Evolutionary conservation across 129 eudicot genomes (phyloP), one percentile per base, ranked within the genome.

Genomic region (Scalesia atractyloides): DNA sequence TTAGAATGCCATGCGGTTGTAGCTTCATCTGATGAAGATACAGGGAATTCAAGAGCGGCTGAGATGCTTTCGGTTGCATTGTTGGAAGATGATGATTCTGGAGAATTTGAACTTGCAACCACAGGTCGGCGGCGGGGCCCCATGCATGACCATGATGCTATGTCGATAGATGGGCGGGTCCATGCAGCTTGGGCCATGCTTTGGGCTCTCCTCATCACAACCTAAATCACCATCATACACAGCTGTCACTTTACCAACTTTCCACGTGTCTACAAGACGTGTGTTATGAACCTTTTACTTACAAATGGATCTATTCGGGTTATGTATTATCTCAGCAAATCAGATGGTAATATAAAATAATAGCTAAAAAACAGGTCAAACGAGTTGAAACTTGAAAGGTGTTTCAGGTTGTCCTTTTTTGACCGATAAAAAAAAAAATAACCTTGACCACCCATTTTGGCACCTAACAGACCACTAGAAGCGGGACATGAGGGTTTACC

Each of bases 171-270:
- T 4, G 97, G 99, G 17, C 94, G 93, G 22, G 96, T 68, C 94
- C 86, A 86, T 30, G 99, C 99, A 30, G 99, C 87, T 80, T 83
- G 89, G 26, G 97, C 99, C 96, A 94, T 94, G 80, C 87, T 94
- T 60, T 90, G 97, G 57, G 99, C 99, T 79, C 96, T 84, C 83
- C 81, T 88, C 99, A 95, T 90, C 41, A 95, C 99, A 64, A 91
- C 97, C 99, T 94, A 75, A 67, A 43, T 44, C 57, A 77, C 4
- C 64, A 71, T 53, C 53, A 62, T 34, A 47, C 41, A 57, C 49
- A 51, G 46, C 34, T 70, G 24, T 22, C 18, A 54, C 13, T 51
- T 52, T 51, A 51, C 48, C 74, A 69, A 52, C 18, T 5, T 20
- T 73, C 46, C 30, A 26, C 17, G 7, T 16, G 69, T 33, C 26